Evolutionary conservation across 352 stramenopile species (phyloP).

Genomic region (Phytophthora aleatoria): DNA sequence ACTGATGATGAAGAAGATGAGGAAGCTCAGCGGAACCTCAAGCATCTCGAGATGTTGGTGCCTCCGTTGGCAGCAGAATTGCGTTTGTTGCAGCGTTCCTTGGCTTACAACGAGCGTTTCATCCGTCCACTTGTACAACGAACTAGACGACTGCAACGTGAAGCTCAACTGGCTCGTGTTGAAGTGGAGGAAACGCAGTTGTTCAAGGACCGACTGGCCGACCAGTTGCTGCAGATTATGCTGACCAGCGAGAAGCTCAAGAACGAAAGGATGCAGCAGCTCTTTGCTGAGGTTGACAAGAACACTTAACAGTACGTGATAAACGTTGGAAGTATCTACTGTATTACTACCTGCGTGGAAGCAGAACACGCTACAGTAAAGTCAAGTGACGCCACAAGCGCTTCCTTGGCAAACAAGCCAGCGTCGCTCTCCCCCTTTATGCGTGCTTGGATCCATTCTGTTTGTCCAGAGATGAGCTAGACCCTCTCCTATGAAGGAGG

Average conservation of each 20-base stretch:
- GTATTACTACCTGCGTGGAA: constrained; percentile 47
- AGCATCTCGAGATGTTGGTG: constrained; percentile 71
- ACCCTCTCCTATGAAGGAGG: constrained; percentile 15
- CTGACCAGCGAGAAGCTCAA: constrained; percentile 67
- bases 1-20: constrained; percentile 56
- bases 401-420: constrained; percentile 27
- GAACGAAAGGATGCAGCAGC: constrained; percentile 73
- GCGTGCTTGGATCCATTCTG: constrained; percentile 36
- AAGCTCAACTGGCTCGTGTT: constrained; percentile 63
- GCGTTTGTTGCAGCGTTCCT: constrained; percentile 49
- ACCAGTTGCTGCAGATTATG: constrained; percentile 84
- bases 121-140: constrained; percentile 41
- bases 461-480: constrained; percentile 24
- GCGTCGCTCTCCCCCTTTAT: constrained; percentile 13
- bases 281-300: constrained; percentile 61
- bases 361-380: constrained; percentile 33
- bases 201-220: constrained; percentile 76
- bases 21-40: constrained; percentile 52
- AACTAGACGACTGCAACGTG: constrained; percentile 43
- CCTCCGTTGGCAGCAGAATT: constrained; percentile 56
- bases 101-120: constrained; percentile 49
- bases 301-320: constrained; percentile 11
- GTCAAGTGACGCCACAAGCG: constrained; percentile 12
- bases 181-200: constrained; percentile 72
- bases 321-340: constrained; percentile 43